Evolutionary conservation across 2,329 filamentous ascomycete genomes (phyloP).

Genomic region (Ophiostoma himal-ulmi): DNA sequence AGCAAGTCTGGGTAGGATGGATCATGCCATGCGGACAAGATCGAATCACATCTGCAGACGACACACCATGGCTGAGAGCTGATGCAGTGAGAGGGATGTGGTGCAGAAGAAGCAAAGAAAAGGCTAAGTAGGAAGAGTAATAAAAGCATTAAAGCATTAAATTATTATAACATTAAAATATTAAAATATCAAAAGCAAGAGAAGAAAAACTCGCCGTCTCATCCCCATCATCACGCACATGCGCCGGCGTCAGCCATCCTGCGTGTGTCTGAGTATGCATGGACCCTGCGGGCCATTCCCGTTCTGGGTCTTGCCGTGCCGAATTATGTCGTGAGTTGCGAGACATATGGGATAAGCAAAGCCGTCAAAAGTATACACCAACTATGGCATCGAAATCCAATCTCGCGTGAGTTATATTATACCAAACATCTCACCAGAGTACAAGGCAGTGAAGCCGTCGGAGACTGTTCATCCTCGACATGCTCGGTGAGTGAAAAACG

Average conservation of each 20-base stretch:
- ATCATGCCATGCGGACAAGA: background rate
- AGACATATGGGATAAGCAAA: background rate
- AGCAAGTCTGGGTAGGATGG: background rate
- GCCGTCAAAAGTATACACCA: no score
- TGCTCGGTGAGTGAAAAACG: background rate
- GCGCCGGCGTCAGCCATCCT: background rate
- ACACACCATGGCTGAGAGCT: background rate
- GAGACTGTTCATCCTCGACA: background rate
- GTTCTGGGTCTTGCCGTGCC: background rate
- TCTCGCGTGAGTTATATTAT: no score
- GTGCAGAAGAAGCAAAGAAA: background rate
- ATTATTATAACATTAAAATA: no score
- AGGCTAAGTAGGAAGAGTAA: background rate
- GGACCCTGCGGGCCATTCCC: background rate
- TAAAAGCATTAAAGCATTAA: no score
- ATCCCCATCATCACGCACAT: background rate
- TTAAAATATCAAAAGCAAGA: no score
- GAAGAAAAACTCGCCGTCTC: background rate
- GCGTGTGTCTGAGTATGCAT: background rate
- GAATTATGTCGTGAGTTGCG: background rate
- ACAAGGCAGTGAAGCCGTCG: background rate
- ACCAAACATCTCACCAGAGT: background rate
- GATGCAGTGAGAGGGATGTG: background rate
- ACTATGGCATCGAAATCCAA: no score
- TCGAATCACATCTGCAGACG: constrained; percentile 7